Evolutionary conservation across 2,329 filamentous ascomycete species (phyloP), one percentile per base, ranked within the genome.

Genomic region (Didymosphaeria variabile): DNA sequence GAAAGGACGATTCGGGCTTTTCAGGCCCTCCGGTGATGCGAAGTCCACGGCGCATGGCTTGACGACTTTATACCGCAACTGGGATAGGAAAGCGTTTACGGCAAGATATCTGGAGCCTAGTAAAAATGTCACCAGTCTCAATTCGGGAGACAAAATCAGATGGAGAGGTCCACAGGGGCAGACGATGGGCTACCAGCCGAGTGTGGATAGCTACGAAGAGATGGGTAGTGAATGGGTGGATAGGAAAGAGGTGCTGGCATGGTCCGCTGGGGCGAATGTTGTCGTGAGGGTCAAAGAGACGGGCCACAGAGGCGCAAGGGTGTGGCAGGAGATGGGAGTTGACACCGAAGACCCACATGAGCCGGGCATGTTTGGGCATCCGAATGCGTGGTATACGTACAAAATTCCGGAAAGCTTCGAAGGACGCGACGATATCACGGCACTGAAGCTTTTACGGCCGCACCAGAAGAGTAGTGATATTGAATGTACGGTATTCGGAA

Each of bases 101-200:
- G 85, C 84, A 40, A 80, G 84, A 56, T 84, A 85, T 65, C 74
- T 88, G 19, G 78, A 83, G 44, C 85, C 82, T 0, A 61, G 70
- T 3, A 68, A 70, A 10, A 70, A 75, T 70, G 69, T 80, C 70
- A 76, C 61, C 26, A 74, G 64, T 62, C 68, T 80, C 59, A 76
- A 76, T n/a, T 69, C 69, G 2, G 75, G 75, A 65, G 63, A 68
- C 29, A 66, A 67, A 15, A 66, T 73, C 61, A 67, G 72, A 75
- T 78, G 81, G 82, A 72, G 77, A 67, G 76, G 70, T 64, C 79
- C 74, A 57, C 80, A 69, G 62, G 80, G 81, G 1, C 82, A 81
- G 78, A 88, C 80, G 58, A 85, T 89, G 69, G 87, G 87, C 3
- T 90, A 87, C 65, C 83, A 83, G 26, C 87, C 88, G 19, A 80